Percentiles rank a stretch among this genome's conserved stretches.
Conservation (phyloP, 192 early-diverging fungal species). For the Gryganskiella cystojenkinii region DNA sequence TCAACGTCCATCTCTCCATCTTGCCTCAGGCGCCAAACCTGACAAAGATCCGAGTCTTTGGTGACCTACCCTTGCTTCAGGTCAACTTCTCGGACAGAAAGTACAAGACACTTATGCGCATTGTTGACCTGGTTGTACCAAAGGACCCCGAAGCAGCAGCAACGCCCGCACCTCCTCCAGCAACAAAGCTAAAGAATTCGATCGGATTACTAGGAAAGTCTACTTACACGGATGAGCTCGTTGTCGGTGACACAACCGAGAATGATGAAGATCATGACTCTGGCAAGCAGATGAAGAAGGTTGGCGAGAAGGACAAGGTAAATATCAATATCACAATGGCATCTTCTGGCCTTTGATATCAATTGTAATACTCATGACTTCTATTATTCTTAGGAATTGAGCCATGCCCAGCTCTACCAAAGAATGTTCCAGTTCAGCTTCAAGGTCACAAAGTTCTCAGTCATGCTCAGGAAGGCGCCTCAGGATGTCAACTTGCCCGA, state of each 20-base stretch:
- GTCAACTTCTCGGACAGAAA: slow-evolving; percentile 95
- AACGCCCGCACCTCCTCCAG: slow-evolving; percentile 1
- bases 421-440: slow-evolving; percentile 70
- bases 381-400: slow-evolving; percentile 13
- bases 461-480: slow-evolving; percentile 70
- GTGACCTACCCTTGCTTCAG: slow-evolving; percentile 84
- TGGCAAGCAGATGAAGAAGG: slow-evolving; percentile 5
- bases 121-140: slow-evolving; percentile 75
- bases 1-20: slow-evolving; percentile 88
- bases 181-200: slow-evolving; percentile 26
- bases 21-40: slow-evolving; percentile 79
- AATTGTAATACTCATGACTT: not conserved
- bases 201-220: slow-evolving; percentile 28
- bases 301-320: slow-evolving; percentile 32
- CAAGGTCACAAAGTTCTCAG: slow-evolving; percentile 74
- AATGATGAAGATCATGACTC: slow-evolving; percentile 32
- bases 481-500: slow-evolving; percentile 57
- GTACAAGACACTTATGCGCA: slow-evolving; percentile 88
- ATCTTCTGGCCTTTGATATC: not conserved
- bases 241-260: slow-evolving; percentile 30
- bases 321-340: not conserved
- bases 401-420: slow-evolving; percentile 46
- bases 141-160: slow-evolving; percentile 36
- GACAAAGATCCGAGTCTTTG: slow-evolving; percentile 80
- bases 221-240: slow-evolving; percentile 39